Base-by-base conservation (phyloP, 2,329 filamentous ascomycete genomes). In the Claviceps spartinae region DNA sequence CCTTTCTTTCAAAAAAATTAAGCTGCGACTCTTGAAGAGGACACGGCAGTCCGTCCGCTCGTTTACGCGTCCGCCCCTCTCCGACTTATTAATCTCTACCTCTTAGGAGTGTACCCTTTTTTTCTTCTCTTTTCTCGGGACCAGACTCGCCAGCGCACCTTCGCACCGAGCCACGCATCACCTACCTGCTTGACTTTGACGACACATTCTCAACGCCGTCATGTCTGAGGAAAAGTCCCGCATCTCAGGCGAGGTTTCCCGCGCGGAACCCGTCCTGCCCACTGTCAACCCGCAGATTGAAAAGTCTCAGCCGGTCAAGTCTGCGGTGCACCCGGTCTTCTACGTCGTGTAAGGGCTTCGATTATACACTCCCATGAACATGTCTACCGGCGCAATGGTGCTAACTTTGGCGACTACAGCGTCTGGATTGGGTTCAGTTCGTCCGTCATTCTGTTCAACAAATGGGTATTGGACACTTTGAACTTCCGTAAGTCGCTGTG, bases 371-470 rank as follows among this genome's bases (percentile, higher is more conserved):
- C 13, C 14, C 8, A 30, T 8, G 43, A 4, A 45, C 43, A 45
- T 13, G 14, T 14, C 20, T 18, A 7, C 14, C 18, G 30, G 20
- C 30, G 34, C 18, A 49, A 11, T 11, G 16, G 9, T 49, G 37
- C 50, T 40, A 42, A 50, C 20, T 16, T 16, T 40, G 36, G 20
- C 22, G 34, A n/a, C 34, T 50, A 43, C 68, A 95, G 90, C 62
- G 76, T 83, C 60, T 98, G 93, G 93, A 97, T 98, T 65, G 75
- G 83, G 54, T 77, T 96, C 68, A 95, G 88, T 64, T 95, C 89
- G 44, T 88, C 85, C 62, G 89, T 97, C 65, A 98, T 98, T 67
- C 77, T 98, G 56, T 97, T 96, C 84, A 97, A 98, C 83, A 98
- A 98, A 81, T 95, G 88, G 82, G 88, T 98, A 63, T 79, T 97